Conservation (phyloP, 768 basidiomycete species). For the Lactarius sanguifluus region DNA sequence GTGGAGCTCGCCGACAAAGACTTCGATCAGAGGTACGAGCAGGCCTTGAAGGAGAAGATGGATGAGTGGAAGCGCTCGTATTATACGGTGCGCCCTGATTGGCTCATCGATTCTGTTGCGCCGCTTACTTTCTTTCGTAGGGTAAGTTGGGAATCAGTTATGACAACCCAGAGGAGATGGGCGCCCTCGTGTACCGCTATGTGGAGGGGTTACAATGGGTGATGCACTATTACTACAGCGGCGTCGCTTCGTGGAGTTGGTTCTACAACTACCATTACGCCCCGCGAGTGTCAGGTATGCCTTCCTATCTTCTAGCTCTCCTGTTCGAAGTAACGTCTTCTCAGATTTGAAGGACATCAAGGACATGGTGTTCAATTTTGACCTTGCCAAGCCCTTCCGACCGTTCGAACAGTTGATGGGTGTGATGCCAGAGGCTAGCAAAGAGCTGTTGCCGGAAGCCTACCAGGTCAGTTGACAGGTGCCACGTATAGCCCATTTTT, state of each 20-base stretch:
- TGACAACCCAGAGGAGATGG: constrained; percentile 65
- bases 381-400: constrained; percentile 84
- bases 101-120: background rate
- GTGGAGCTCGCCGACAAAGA: constrained; percentile 68
- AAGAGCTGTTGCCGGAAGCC: constrained; percentile 81
- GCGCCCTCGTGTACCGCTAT: constrained; percentile 73
- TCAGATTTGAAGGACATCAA: constrained; percentile 62
- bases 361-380: constrained; percentile 81
- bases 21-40: constrained; percentile 78
- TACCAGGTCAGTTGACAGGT: constrained; percentile 60
- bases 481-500: constrained; percentile 11
- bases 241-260: constrained; percentile 98
- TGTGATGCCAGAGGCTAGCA: constrained; percentile 89
- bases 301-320: background rate
- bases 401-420: constrained; percentile 99
- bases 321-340: constrained; percentile 27
- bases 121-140: constrained; percentile 42
- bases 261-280: constrained; percentile 99
- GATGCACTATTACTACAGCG: constrained; percentile 97
- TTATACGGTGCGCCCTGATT: constrained; percentile 62
- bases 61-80: constrained; percentile 52
- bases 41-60: constrained; percentile 31
- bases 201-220: constrained; percentile 98
- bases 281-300: constrained; percentile 88
- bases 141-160: constrained; percentile 85